These are phyloP conservation scores for Fusarium sp. DNA, from an alignment of 2,329 filamentous ascomycete genomes.

Conservation along the genomic window DNA sequence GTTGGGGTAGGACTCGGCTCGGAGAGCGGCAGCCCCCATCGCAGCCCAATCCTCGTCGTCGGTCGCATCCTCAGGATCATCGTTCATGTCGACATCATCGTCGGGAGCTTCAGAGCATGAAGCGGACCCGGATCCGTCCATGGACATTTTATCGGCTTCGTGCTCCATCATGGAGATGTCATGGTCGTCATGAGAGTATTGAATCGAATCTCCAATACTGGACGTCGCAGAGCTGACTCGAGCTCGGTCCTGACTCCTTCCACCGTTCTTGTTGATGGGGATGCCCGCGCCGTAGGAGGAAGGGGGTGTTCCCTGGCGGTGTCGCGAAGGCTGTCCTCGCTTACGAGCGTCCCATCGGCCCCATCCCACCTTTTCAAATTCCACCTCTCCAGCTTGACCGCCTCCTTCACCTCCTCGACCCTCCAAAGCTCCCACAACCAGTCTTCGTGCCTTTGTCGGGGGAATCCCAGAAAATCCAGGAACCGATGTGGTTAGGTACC, in stretches of 20 bases:
- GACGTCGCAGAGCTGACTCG: constrained; percentile 62
- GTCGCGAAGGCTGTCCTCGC: constrained; percentile 67
- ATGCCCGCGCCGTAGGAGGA: constrained; percentile 61
- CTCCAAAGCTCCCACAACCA: constrained; percentile 93
- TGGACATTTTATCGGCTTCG: constrained; percentile 95
- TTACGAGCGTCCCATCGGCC: constrained; percentile 90
- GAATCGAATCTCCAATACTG: constrained; percentile 75
- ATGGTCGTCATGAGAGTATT: constrained; percentile 76
- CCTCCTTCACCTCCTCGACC: constrained; percentile 73
- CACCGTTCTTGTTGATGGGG: constrained; percentile 61
- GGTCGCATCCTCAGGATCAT: constrained; percentile 85
- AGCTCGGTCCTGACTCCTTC: constrained; percentile 57
- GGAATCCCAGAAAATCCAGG: constrained; percentile 91
- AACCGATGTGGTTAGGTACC: constrained; percentile 90
- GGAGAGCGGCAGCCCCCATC: constrained; percentile 85
- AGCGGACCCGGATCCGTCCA: constrained; percentile 73
- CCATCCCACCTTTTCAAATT: constrained; percentile 97
- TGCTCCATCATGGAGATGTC: constrained; percentile 77
- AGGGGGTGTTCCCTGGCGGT: constrained; percentile 54
- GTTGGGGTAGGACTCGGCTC: constrained; percentile 70
- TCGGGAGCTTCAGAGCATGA: constrained; percentile 80
- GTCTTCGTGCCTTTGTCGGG: constrained; percentile 85
- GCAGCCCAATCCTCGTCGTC: constrained; percentile 97
- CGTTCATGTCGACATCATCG: constrained; percentile 72
- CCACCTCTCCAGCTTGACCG: constrained; percentile 73